Evolutionary conservation across 1,284 basidiomycete species (phyloP).

Genomic region (Ceratobasidium sp.): DNA sequence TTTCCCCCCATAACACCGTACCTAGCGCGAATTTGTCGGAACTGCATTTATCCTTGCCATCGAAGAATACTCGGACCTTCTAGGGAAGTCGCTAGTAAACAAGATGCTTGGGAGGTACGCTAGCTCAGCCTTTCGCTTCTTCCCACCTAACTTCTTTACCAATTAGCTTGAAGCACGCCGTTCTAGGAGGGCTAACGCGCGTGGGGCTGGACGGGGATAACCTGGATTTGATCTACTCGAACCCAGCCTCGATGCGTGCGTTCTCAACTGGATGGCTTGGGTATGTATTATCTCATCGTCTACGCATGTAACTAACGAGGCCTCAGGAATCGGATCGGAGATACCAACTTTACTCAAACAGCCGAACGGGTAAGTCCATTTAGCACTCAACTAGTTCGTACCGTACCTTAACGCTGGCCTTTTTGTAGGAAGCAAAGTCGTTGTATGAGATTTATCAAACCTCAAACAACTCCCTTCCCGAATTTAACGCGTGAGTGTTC

Average conservation of each 20-base stretch:
- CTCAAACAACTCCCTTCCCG: conserved; percentile 30
- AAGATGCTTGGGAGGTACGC: conserved; percentile 26
- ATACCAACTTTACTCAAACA: conserved; percentile 31
- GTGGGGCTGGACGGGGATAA: conserved; percentile 34
- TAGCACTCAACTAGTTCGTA: too few relatives aligned
- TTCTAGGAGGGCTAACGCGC: conserved; percentile 25
- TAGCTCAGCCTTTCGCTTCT: too few relatives aligned
- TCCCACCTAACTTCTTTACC: neutral
- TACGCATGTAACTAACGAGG: neutral
- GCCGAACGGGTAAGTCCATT: conserved; percentile 13
- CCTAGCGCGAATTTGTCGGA: conserved; percentile 37
- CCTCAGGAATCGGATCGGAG: conserved; percentile 28
- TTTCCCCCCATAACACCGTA: neutral
- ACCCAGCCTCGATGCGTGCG: conserved; percentile 30
- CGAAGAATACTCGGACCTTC: conserved; percentile 32
- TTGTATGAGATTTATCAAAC: conserved; percentile 35
- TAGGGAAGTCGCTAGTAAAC: conserved; percentile 4
- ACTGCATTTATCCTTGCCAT: conserved; percentile 32
- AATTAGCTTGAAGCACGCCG: conserved; percentile 21
- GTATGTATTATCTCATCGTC: conserved; percentile 5
- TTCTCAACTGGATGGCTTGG: conserved; percentile 37
- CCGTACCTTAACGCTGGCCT: too few relatives aligned
- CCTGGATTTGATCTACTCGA: conserved; percentile 36
- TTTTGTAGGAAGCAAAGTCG: too few relatives aligned
- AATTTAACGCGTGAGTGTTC: conserved; percentile 29